Evolutionary conservation across 352 stramenopile genomes (phyloP).

Genomic region (Phytophthora meadii): DNA sequence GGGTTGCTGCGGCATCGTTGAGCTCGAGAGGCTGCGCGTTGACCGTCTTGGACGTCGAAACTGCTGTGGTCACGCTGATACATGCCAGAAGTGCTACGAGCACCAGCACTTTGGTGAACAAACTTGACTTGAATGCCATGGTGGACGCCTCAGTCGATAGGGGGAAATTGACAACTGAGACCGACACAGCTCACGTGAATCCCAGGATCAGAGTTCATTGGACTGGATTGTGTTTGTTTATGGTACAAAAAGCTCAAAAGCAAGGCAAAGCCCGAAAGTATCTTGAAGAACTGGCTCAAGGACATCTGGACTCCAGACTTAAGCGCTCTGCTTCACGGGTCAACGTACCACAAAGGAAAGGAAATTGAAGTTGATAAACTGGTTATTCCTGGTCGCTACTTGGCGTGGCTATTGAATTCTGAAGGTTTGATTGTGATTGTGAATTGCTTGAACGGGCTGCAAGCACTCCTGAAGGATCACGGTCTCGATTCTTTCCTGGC

Average conservation of each 20-base stretch:
- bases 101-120: not conserved
- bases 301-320: not conserved
- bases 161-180: slow-evolving; percentile 7
- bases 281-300: not conserved
- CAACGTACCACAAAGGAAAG: no score
- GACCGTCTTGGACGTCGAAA: not conserved
- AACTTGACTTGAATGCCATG: not conserved
- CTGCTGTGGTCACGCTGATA: not conserved
- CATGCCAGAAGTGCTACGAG: not conserved
- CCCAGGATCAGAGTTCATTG: not conserved
- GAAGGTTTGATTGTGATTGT: no score
- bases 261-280: not conserved
- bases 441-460: no score
- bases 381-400: no score
- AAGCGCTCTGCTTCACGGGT: not conserved
- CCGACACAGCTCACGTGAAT: not conserved
- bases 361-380: no score
- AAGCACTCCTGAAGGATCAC: no score
- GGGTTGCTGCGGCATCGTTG: not conserved
- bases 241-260: not conserved
- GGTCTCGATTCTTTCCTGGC: no score
- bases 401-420: no score
- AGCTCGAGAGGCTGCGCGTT: not conserved
- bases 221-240: not conserved
- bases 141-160: not conserved